Base-by-base conservation (phyloP, 2,329 filamentous ascomycete species). In the Monilinia aucupariae region DNA sequence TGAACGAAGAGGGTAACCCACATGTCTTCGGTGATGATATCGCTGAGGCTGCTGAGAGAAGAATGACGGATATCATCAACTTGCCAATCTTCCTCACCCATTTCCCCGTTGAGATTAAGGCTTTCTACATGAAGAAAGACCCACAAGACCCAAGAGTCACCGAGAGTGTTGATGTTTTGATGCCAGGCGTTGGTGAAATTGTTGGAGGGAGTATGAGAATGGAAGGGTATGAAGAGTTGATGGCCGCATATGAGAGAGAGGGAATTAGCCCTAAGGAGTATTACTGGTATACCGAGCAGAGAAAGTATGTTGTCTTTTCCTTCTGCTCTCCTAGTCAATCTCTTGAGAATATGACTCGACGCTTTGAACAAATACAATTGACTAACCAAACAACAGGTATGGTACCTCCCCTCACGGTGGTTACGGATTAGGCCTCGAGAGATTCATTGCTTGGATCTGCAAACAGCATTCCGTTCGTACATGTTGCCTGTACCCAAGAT, bases 51-150 rank as follows among this genome's bases (percentile, higher is more conserved):
- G 94, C 94, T 15, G 94, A 99, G 83, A 89, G 94, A 71, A 85
- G 82, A 75, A 99, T 99, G 94, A 97, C 93, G 1, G 94, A 99
- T 76, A 89, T 88, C 70, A 96, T 99, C 81, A 94, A 96, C 85
- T 81, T 85, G 61, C 94, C 94, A 66, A 96, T 99, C 76, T 91
- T 97, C 81, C 83, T 97, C 49, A 97, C 93, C 2, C 93, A 97
- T 78, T 99, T 99, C 85, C 94, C 94, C 25, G 87, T 87, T 64
- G 91, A 93, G 79, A 96, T 99, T 82, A 99, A 99, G 82, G 90
- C 94, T 1, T 99, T 99, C 77, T 99, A 99, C 83, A 99, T 99
- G 94, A 88, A 92, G 78, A 92, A 89, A 78, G 94, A 93, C 71
- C 80, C 82, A 50, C 78, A 83, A 37, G 94, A 99, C 74, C 79